A percentile compares a stretch with the other conserved stretches of the same genome.
Evolutionary conservation across 2,329 filamentous ascomycete species (phyloP).

Genomic region (Xylaria sp.): DNA sequence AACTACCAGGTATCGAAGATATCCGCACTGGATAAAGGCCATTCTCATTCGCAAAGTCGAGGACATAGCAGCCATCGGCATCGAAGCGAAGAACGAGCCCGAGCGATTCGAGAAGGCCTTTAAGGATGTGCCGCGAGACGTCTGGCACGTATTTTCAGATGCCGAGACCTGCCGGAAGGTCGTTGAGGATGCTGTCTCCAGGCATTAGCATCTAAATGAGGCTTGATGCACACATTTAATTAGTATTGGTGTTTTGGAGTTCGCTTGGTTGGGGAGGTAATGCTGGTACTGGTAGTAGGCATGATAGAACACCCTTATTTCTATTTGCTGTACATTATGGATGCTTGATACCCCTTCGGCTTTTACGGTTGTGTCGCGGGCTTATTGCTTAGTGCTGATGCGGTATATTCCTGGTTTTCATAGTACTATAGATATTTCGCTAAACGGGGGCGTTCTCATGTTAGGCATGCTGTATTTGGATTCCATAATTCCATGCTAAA

Average conservation of each 20-base stretch:
- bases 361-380: not conserved
- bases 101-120: slow-evolving; percentile 87
- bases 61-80: slow-evolving; percentile 74
- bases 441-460: not conserved
- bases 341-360: slow-evolving; percentile 9
- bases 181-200: slow-evolving; percentile 48
- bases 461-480: not conserved
- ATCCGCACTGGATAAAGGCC: slow-evolving; percentile 79
- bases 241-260: slow-evolving; percentile 6
- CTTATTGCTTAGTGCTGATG: not conserved
- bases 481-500: not conserved
- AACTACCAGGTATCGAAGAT: slow-evolving; percentile 64
- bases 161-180: slow-evolving; percentile 70
- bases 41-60: slow-evolving; percentile 88
- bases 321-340: slow-evolving; percentile 16
- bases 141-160: slow-evolving; percentile 87
- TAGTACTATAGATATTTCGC: not conserved
- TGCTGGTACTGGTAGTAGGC: not conserved
- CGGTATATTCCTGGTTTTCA: not conserved
- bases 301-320: not conserved
- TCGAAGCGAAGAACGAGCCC: slow-evolving; percentile 77
- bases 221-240: not conserved
- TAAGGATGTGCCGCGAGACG: slow-evolving; percentile 71
- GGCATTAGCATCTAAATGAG: slow-evolving; percentile 8
- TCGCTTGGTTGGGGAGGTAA: not conserved